Evolutionary conservation across 2,329 filamentous ascomycete species (phyloP).

Genomic region (Nannizziopsis barbatae): DNA sequence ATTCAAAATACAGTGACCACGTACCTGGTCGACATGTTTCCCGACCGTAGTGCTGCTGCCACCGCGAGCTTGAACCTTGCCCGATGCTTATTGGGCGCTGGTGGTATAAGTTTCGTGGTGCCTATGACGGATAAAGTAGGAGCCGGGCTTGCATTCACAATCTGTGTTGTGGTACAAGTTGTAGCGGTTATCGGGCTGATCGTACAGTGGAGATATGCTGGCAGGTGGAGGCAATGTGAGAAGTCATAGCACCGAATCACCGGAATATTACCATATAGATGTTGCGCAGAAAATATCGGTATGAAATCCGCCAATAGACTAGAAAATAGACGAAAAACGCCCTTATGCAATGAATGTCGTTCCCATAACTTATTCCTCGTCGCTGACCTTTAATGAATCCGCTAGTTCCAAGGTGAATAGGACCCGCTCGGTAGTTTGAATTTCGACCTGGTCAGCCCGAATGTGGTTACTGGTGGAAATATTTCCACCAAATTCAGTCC

Average conservation of each 20-base stretch:
- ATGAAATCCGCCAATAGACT: too few relatives aligned
- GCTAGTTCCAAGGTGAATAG: conserved; percentile 63
- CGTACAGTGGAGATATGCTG: conserved; percentile 6
- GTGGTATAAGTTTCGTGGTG: conserved; percentile 41
- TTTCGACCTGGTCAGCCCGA: conserved; percentile 47
- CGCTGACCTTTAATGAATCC: conserved; percentile 25
- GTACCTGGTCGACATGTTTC: conserved; percentile 45
- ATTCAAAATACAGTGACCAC: conserved; percentile 42
- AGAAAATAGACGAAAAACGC: too few relatives aligned
- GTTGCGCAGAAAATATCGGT: too few relatives aligned
- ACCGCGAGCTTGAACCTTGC: conserved; percentile 45
- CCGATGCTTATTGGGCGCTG: conserved; percentile 43
- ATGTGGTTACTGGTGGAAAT: conserved; percentile 76
- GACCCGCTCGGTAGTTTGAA: conserved; percentile 54
- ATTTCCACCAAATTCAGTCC: conserved; percentile 60
- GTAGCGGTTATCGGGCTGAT: not conserved
- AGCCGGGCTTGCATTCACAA: conserved; percentile 39
- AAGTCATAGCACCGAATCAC: too few relatives aligned
- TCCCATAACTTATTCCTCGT: not conserved
- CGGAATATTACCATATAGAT: too few relatives aligned
- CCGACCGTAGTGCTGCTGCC: conserved; percentile 40
- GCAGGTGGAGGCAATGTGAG: conserved; percentile 1
- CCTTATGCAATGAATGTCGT: conserved; percentile 10
- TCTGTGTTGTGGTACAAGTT: conserved; percentile 26
- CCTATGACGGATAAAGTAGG: conserved; percentile 41